Conservation (phyloP, 2,329 filamentous ascomycete species). For the Chrysoporthe deuterocubensis region DNA sequence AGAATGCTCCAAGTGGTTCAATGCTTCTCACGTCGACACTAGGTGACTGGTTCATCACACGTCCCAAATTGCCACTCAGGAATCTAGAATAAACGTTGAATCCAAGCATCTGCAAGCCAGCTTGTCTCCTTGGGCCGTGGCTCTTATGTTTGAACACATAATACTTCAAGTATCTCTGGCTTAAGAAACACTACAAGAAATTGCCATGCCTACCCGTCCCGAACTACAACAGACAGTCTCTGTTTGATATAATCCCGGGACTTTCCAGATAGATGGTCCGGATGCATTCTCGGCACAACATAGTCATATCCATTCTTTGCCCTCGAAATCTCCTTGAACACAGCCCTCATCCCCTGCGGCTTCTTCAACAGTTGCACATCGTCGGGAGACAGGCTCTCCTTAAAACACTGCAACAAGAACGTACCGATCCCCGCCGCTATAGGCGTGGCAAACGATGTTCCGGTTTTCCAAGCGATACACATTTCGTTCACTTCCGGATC, state of each 20-base stretch:
- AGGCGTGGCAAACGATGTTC: neutral
- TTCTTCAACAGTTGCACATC: neutral
- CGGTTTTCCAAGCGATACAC: neutral
- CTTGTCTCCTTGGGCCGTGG: no score
- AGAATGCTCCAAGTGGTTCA: no score
- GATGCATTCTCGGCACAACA: neutral
- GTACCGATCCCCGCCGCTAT: neutral
- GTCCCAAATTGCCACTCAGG: no score
- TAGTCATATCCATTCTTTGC: slow-evolving; percentile 2
- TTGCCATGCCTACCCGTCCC: neutral
- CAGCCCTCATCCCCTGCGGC: slow-evolving; percentile 1
- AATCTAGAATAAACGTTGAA: no score
- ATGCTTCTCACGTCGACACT: no score
- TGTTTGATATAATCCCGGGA: neutral
- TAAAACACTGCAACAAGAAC: neutral
- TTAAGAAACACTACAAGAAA: neutral
- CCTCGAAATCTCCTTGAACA: neutral
- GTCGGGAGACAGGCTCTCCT: neutral
- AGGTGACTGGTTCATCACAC: no score
- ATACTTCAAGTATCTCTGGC: no score
- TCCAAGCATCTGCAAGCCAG: no score
- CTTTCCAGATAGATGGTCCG: neutral
- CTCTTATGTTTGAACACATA: no score
- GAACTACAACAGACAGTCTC: neutral
- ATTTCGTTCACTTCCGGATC: neutral